Conservation (phyloP, 2,329 filamentous ascomycete genomes). For the Lachnellula hyalina region DNA sequence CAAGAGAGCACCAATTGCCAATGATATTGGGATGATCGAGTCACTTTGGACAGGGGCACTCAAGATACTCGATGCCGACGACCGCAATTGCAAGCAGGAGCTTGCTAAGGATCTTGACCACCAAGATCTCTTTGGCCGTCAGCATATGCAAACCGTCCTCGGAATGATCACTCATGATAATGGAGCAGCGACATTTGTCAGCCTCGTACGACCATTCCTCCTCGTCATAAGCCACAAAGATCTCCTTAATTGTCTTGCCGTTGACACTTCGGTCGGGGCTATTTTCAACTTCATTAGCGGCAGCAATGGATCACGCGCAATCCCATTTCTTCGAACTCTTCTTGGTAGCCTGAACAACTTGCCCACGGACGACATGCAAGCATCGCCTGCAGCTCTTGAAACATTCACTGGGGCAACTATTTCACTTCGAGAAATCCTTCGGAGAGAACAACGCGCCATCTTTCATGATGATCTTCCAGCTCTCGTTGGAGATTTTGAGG, state of each 20-base stretch:
- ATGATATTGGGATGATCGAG: slow-evolving; percentile 8
- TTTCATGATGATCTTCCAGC: slow-evolving; percentile 24
- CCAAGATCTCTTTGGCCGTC: slow-evolving; percentile 9
- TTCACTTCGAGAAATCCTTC: slow-evolving; percentile 23
- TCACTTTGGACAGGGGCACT: slow-evolving; percentile 10
- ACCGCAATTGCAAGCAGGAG: slow-evolving; percentile 11
- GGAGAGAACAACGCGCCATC: slow-evolving; percentile 15
- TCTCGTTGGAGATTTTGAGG: slow-evolving; percentile 16
- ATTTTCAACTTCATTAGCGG: slow-evolving; percentile 35
- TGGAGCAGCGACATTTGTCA: slow-evolving; percentile 16
- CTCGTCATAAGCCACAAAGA: slow-evolving; percentile 31
- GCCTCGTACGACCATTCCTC: slow-evolving; percentile 22
- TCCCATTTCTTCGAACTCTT: slow-evolving; percentile 29
- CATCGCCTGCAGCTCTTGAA: background rate
- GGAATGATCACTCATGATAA: slow-evolving; percentile 12
- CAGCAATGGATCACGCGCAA: slow-evolving; percentile 26
- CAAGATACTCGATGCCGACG: slow-evolving; percentile 8
- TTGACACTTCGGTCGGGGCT: slow-evolving; percentile 32
- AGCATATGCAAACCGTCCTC: slow-evolving; percentile 17
- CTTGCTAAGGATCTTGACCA: slow-evolving; percentile 11
- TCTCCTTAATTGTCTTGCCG: slow-evolving; percentile 31
- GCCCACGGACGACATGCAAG: slow-evolving; percentile 2
- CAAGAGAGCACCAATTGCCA: slow-evolving; percentile 2
- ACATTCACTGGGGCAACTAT: slow-evolving; percentile 13
- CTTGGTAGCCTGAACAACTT: slow-evolving; percentile 5